These are phyloP conservation scores for Podospora comata DNA, from an alignment of 495 filamentous ascomycete species.

Conservation along the genomic window DNA sequence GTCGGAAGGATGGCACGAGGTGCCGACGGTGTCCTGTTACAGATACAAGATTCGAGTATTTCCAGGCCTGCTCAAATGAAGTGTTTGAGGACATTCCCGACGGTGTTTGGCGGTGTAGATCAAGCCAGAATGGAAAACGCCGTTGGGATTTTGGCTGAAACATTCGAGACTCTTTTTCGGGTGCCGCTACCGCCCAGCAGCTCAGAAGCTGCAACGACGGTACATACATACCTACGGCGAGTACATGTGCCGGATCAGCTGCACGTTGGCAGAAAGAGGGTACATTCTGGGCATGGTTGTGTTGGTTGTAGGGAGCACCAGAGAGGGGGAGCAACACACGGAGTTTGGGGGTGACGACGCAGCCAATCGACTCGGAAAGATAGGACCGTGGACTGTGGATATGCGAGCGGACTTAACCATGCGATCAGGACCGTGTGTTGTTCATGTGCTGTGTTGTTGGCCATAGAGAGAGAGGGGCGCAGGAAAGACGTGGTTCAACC, in stretches of 20 bases:
- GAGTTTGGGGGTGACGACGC: not conserved
- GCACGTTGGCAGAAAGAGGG: not conserved
- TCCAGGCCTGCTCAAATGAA: not conserved
- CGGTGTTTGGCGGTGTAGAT: not conserved
- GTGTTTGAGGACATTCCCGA: conserved; percentile 1
- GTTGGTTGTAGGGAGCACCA: not conserved
- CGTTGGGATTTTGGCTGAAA: not conserved
- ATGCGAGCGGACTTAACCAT: not conserved
- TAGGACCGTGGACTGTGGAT: not conserved
- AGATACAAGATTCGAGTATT: not conserved
- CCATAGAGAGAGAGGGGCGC: not conserved
- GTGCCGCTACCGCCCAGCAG: not conserved
- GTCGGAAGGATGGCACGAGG: conserved; percentile 2
- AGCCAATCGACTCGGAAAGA: not conserved
- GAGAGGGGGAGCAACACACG: not conserved
- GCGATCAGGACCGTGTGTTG: not conserved
- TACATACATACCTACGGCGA: not conserved
- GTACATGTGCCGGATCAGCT: not conserved
- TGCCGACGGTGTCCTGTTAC: not conserved
- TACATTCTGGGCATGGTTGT: not conserved
- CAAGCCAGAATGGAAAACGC: not conserved
- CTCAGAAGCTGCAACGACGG: not conserved
- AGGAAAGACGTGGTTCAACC: not conserved
- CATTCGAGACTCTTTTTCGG: not conserved
- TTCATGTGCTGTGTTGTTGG: not conserved